Base-by-base conservation (phyloP, 2,329 filamentous ascomycete species). In the Epicoccum nigrum region DNA sequence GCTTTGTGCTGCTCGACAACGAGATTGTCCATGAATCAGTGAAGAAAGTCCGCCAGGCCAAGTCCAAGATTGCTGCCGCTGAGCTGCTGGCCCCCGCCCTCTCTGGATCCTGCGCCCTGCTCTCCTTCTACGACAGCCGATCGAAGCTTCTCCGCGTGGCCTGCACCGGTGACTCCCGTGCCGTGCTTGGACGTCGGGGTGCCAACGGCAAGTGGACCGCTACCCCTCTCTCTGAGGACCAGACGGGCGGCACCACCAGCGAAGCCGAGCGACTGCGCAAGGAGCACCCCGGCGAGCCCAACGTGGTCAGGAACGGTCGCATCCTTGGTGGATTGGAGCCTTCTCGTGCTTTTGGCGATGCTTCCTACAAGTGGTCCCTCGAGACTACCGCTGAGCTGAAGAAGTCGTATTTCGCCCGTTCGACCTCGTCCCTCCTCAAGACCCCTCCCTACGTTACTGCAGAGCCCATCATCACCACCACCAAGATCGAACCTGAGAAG, bases 361-460 rank as follows among this genome's bases (percentile, higher is more conserved):
- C 94, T 7, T 87, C 88, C 64, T 99, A 99, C 79, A 99, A 99
- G 75, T 99, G 94, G 94, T 89, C 84, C 52, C 83, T 84, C 43
- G 91, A 96, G 54, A 88, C 92, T 0, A 90, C 94, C 52, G 85
- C 90, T 44, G 87, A 89, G 63, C 82, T 99, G 47, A 91, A 92
- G 70, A 81, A 82, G 59, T 87, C 88, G 25, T 99, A 96, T 80
- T 97, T 97, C 67, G 92, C 90, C 17, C 86, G 92, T 41, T 88
- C 84, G 12, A 87, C 90, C 2, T 89, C 88, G 8, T 82, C 86
- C 13, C 79, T 92, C 25, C 80, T 97, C 51, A 91, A 90, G 74
- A 97, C 92, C 0, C 94, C 94, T 7, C 94, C 94, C 0, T 99
- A 99, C 67, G 94, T 99, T 32, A 99, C 94, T 3, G 94, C 94